A percentile compares a stretch with the other conserved stretches of the same genome.
phyloP scores from a whole-genome alignment of 352 stramenopile species.

The Halophytophthora batemanensis region DNA sequence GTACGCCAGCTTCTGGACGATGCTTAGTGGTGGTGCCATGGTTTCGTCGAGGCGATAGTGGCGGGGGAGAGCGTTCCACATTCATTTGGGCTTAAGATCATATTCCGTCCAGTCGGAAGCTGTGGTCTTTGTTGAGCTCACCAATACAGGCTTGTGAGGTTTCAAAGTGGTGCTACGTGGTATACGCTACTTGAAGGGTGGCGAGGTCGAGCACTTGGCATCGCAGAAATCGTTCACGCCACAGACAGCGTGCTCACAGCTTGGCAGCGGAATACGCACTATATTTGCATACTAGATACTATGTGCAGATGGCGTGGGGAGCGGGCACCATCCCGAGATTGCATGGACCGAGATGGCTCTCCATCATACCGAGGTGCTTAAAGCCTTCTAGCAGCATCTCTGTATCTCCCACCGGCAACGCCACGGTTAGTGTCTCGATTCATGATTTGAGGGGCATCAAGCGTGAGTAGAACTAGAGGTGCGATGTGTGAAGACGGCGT shows the following conservation, averaged over 20 bases:
- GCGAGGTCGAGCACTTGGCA: background rate
- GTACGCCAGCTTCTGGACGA: background rate
- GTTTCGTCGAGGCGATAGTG: background rate
- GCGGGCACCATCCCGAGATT: background rate
- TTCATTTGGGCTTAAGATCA: background rate
- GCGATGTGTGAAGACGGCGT: too few relatives aligned
- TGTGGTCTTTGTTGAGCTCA: background rate
- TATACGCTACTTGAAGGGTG: constrained; percentile 14
- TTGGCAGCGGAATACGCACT: background rate
- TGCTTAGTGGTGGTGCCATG: background rate
- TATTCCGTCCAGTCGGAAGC: background rate
- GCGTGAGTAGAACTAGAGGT: background rate
- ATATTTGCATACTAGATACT: constrained; percentile 1
- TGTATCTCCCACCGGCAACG: background rate
- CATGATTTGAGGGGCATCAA: background rate
- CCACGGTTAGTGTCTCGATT: background rate
- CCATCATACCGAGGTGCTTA: constrained; percentile 1
- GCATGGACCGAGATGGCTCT: constrained; percentile 4
- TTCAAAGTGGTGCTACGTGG: too few relatives aligned
- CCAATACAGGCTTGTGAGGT: constrained; percentile 11
- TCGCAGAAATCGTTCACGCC: constrained; percentile 10
- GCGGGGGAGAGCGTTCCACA: background rate
- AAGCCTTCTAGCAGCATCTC: background rate
- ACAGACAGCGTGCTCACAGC: background rate
- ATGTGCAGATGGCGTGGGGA: constrained; percentile 3